A percentile compares a stretch with the other conserved stretches of the same genome.
phyloP scores from a whole-genome alignment of 148 eudicot species.

The Rhododendron williamsianum region DNA sequence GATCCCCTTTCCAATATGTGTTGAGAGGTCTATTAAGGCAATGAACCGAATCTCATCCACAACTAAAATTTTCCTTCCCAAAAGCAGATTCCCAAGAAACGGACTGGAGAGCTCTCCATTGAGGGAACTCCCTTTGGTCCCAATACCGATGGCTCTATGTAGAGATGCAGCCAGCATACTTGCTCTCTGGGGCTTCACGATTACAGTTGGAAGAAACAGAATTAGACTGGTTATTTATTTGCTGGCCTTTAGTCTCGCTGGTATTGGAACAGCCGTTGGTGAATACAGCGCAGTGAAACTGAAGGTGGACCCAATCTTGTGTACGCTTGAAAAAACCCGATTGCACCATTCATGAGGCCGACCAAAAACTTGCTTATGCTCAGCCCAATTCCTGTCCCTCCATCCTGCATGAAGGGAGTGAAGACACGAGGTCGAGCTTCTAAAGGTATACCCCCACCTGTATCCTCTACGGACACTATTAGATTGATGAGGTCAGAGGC shows the following conservation, averaged over 20 bases:
- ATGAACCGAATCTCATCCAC: slow-evolving; percentile 55
- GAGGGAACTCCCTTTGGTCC: slow-evolving; percentile 41
- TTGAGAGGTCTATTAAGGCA: too few species aligned
- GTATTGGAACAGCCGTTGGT: slow-evolving; percentile 30
- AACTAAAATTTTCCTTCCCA: slow-evolving; percentile 73
- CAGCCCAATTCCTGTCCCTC: slow-evolving; percentile 94
- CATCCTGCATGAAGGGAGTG: slow-evolving; percentile 97
- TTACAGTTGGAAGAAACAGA: slow-evolving; percentile 39
- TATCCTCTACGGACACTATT: slow-evolving; percentile 88
- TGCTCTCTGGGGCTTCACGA: slow-evolving; percentile 73
- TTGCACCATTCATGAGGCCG: slow-evolving; percentile 80
- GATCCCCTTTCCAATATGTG: too few species aligned
- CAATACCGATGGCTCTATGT: slow-evolving; percentile 73
- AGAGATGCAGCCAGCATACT: slow-evolving; percentile 40
- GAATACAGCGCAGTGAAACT: slow-evolving; percentile 67
- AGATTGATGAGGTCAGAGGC: slow-evolving; percentile 43
- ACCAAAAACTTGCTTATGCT: slow-evolving; percentile 96
- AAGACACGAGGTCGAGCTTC: slow-evolving; percentile 76
- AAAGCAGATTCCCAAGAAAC: slow-evolving; percentile 55
- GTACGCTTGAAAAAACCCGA: slow-evolving; percentile 61
- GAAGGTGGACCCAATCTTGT: slow-evolving; percentile 73
- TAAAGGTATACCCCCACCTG: slow-evolving; percentile 80
- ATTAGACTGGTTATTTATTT: slow-evolving; percentile 6
- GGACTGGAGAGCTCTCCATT: slow-evolving; percentile 41
- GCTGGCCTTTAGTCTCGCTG: slow-evolving; percentile 18